Evolutionary conservation across 306 rosid genomes (phyloP), one percentile per base, ranked within the genome.

Genomic region (Casuarina equisetifolia): DNA sequence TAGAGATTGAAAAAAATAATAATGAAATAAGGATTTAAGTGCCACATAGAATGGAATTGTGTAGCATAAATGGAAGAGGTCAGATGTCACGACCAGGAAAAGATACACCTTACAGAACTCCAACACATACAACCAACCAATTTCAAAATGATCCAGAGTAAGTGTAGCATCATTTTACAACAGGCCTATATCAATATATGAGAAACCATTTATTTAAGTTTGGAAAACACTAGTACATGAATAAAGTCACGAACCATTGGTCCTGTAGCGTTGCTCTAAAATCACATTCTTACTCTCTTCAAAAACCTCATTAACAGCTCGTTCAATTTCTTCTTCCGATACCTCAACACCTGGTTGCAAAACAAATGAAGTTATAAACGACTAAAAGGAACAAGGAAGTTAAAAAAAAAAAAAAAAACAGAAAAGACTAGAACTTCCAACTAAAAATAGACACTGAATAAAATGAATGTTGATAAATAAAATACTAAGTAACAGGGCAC

Each of bases 221-320:
- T 44, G 57, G 19, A 71, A 71, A 79, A 52, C 39, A 6, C 48
- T 25, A 5, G 54, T 58, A 61, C 12, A 58, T 25, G 43, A 57
- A 74, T 70, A 76, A 70, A 59, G 39, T 52, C 16, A 76, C 83
- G 63, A 59, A 93, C 98, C 94, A 78, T 91, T 91, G 15, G 84
- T 89, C 53, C 90, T 82, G 85, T 93, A 93, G 20, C 96, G 92
- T 45, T 86, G 91, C 83, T 90, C 93, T 85, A 93, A 39, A 75
- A 93, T 90, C 44, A 83, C 79, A 71, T 79, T 74, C 87, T 89
- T 89, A 77, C 86, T 87, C 87, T 85, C 91, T 88, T 89, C 97
- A 75, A 92, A 82, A 79, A 92, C 93, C 74, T 87, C 87, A 76
- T 87, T 79, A 46, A 92, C 92, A 79, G 90, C 59, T 6, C 78